Percentiles rank a stretch among this genome's conserved stretches.
Evolutionary conservation across 2,329 filamentous ascomycete species (phyloP).

Genomic region (Talaromyces sp.): DNA sequence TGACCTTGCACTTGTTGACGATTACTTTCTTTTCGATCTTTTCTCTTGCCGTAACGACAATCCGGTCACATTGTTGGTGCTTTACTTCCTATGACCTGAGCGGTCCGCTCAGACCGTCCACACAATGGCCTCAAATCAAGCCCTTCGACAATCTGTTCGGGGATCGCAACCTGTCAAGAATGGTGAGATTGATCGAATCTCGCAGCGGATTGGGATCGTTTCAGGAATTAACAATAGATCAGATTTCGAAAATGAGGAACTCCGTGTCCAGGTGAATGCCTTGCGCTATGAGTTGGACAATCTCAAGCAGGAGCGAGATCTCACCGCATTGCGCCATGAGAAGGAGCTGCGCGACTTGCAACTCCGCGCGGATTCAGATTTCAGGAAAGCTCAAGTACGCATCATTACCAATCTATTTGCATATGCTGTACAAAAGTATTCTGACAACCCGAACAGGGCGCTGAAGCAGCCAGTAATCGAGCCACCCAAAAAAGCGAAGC

Average conservation of each 20-base stretch:
- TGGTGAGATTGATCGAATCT: constrained; percentile 26
- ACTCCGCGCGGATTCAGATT: constrained; percentile 78
- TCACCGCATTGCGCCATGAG: constrained; percentile 70
- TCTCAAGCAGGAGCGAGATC: constrained; percentile 79
- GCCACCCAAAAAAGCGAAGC: constrained; percentile 52
- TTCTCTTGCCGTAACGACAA: neutral
- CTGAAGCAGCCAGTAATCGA: constrained; percentile 49
- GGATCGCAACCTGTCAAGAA: constrained; percentile 32
- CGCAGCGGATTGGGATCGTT: too few relatives aligned
- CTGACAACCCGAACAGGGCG: constrained; percentile 33
- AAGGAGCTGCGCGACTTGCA: constrained; percentile 77
- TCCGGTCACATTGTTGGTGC: neutral
- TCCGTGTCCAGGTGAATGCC: constrained; percentile 84
- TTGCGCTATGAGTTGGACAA: constrained; percentile 84
- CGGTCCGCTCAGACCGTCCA: constrained; percentile 8
- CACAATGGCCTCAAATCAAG: constrained; percentile 28
- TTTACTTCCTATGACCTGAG: neutral
- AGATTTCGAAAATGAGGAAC: constrained; percentile 60
- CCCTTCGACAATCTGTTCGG: constrained; percentile 34
- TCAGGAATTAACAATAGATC: neutral
- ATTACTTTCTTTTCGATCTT: neutral
- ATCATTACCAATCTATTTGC: neutral
- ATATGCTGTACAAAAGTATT: neutral
- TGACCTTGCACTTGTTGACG: neutral
- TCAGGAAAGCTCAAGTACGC: constrained; percentile 57